These are phyloP conservation scores for Fabrea salina DNA, from an alignment of 169 alveolate genomes.

Conservation along the genomic window DNA sequence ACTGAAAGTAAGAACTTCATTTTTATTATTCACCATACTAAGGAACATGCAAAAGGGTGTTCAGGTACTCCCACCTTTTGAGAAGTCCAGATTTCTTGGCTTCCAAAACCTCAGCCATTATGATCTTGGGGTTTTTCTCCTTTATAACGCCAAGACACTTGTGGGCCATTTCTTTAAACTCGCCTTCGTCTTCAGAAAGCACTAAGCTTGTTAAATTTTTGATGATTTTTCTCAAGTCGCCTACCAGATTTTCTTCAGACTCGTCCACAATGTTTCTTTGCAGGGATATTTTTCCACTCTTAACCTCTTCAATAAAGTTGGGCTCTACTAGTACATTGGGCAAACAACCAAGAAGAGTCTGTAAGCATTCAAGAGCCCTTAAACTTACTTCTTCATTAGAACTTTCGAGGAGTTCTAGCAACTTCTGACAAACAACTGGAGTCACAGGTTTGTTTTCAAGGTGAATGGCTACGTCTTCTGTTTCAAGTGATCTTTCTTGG, in stretches of 20 bases:
- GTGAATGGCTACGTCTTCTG: too few species aligned
- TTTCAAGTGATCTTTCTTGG: too few species aligned
- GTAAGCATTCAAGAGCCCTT: not conserved
- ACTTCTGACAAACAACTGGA: not conserved
- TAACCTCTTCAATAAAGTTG: not conserved
- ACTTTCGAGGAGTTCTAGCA: not conserved
- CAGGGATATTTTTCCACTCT: not conserved
- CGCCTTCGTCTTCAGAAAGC: not conserved
- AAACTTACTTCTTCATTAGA: not conserved
- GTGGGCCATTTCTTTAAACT: conserved; percentile 26
- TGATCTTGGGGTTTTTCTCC: not conserved
- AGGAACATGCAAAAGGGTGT: not conserved
- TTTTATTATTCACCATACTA: not conserved
- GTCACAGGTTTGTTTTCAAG: not conserved
- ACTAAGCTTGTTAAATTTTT: not conserved
- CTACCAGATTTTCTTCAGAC: conserved; percentile 16
- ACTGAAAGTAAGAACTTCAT: too few species aligned
- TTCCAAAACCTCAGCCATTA: not conserved
- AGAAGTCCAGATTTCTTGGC: conserved; percentile 21
- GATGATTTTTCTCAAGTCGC: conserved; percentile 2
- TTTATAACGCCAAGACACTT: not conserved
- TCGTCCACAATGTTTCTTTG: not conserved
- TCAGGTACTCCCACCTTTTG: conserved; percentile 25
- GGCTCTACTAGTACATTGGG: not conserved
- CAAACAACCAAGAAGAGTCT: not conserved